Base-by-base conservation (phyloP, 371 early-diverging fungal genomes). In the Mucor plumbeus region DNA sequence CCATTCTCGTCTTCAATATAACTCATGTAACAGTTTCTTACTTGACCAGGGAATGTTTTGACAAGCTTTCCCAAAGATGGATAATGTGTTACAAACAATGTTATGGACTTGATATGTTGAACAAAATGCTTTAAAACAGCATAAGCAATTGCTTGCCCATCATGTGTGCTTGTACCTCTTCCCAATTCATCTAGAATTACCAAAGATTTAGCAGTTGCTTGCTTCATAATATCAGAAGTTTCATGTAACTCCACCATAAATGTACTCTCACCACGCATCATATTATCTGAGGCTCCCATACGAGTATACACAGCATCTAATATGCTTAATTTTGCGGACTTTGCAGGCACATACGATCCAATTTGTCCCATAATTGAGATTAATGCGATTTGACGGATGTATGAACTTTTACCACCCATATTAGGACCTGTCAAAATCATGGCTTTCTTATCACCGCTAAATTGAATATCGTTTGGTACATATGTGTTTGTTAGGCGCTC, bases 181-280 rank as follows among this genome's bases (percentile, higher is more conserved):
- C 99, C 99, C 31, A 99, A 86, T 70, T 99, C 99, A 77, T 99
- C 99, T 73, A 99, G 84, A 38, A 99, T 92, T 1, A 96, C 92
- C 61, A 96, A 75, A 0, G 91, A 92, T 14, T 87, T 81, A 7
- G 68, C 65, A 2, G 96, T 94, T 1, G 90, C 87, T 11, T 83
- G 72, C 36, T 79, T 76, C 73, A 96, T 77, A 17, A 96, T 90
- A 55, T 86, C 88, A 1, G 90, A 82, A 0, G 95, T 91, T 75
- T 96, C 96, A 59, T 82, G 84, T 63, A 97, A 80, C 78, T 96
- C 97, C 5, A 92, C 85, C 92, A 94, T 92, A 77, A 97, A 97
- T 1, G 97, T 96, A 63, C 92, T 92, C 60, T 95, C 90, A 0
- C 93, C 93, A 2, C 79, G 76, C 59, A 87, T 67, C 69, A 92